These are phyloP conservation scores for Cadophora luteo-olivacea DNA, from an alignment of 2,329 filamentous ascomycete genomes.

Conservation along the genomic window DNA sequence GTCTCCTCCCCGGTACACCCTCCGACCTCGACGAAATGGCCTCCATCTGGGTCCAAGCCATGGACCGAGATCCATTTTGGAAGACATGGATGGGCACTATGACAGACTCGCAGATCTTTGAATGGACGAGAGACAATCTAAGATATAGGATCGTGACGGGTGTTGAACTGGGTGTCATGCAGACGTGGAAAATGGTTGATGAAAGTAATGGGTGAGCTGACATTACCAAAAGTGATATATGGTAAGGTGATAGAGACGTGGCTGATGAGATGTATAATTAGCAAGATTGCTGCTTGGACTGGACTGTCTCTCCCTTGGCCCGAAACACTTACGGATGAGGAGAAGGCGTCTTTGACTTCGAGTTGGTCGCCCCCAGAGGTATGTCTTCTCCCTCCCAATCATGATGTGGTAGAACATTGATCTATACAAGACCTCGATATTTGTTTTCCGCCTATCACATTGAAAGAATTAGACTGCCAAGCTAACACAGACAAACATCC, in stretches of 20 bases:
- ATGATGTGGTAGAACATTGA: too few relatives aligned
- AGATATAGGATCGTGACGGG: neutral
- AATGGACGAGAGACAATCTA: neutral
- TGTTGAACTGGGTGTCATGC: neutral
- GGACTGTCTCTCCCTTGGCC: neutral
- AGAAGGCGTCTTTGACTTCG: neutral
- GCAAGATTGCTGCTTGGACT: neutral
- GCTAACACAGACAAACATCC: neutral
- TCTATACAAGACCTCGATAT: too few relatives aligned
- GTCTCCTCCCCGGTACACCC: neutral
- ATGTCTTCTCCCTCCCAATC: neutral
- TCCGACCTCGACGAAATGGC: constrained; percentile 6
- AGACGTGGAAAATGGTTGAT: constrained; percentile 1
- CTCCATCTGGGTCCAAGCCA: neutral
- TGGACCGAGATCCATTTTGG: neutral
- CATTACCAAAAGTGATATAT: too few relatives aligned
- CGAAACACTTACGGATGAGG: neutral
- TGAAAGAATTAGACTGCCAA: neutral
- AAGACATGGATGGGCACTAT: constrained; percentile 4
- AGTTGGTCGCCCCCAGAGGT: neutral
- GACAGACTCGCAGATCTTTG: neutral
- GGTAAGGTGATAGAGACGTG: neutral
- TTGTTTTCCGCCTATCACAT: too few relatives aligned
- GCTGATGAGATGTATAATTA: neutral
- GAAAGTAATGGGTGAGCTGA: neutral